Conservation (phyloP, 2,329 filamentous ascomycete genomes). For the Neofusicoccum sp. region DNA sequence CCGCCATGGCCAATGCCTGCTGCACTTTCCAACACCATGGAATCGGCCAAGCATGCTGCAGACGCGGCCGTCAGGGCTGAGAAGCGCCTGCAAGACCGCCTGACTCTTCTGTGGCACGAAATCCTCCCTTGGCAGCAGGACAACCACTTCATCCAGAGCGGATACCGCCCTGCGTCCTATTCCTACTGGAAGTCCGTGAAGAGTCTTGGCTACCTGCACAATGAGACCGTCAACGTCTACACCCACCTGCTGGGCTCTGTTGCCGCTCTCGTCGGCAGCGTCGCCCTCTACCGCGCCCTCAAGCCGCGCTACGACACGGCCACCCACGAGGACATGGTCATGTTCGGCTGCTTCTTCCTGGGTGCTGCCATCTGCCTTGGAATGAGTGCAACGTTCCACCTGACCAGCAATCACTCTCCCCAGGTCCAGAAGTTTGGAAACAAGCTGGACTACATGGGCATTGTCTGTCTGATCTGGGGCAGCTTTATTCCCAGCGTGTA, state of each 20-base stretch:
- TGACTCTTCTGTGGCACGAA: slow-evolving; percentile 46
- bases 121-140: slow-evolving; percentile 55
- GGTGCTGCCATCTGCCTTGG: slow-evolving; percentile 49
- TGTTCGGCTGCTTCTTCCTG: slow-evolving; percentile 42
- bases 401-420: slow-evolving; percentile 81
- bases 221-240: slow-evolving; percentile 73
- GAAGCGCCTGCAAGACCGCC: slow-evolving; percentile 47
- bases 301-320: slow-evolving; percentile 37
- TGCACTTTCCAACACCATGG: background rate
- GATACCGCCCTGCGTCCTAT: slow-evolving; percentile 65
- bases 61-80: slow-evolving; percentile 25
- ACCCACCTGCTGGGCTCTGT: slow-evolving; percentile 58
- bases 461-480: slow-evolving; percentile 87
- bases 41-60: background rate
- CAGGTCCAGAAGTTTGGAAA: slow-evolving; percentile 81
- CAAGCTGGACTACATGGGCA: slow-evolving; percentile 92
- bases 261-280: slow-evolving; percentile 27
- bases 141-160: slow-evolving; percentile 69
- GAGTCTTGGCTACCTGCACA: slow-evolving; percentile 66
- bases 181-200: slow-evolving; percentile 62
- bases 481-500: slow-evolving; percentile 83
- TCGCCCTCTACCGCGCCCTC: slow-evolving; percentile 31
- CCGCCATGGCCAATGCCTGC: background rate
- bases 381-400: slow-evolving; percentile 72
- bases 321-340: slow-evolving; percentile 37